phyloP scores from a whole-genome alignment of 2,329 filamentous ascomycete species.

The Magnaporthiopsis rhizophila region DNA sequence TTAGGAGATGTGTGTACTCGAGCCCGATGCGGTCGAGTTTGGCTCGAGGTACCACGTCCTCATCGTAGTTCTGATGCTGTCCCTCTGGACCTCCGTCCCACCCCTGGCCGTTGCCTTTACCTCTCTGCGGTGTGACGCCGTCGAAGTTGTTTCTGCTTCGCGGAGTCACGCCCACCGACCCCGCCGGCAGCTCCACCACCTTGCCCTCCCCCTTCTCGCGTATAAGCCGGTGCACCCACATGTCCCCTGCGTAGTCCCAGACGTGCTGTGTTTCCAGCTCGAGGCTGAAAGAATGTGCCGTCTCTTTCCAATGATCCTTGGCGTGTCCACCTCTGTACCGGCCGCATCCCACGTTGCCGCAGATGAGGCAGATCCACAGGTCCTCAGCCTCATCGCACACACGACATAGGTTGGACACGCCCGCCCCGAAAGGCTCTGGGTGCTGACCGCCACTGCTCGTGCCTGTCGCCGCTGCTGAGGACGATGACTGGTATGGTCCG shows the following conservation, averaged over 20 bases:
- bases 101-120: conserved; percentile 7
- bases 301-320: conserved; percentile 87
- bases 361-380: conserved; percentile 93
- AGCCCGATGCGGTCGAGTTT: conserved; percentile 72
- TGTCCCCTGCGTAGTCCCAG: conserved; percentile 95
- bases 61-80: conserved; percentile 17
- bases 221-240: conserved; percentile 92
- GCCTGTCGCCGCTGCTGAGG: not conserved
- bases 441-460: conserved; percentile 23
- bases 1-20: conserved; percentile 91
- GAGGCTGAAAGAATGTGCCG: conserved; percentile 83
- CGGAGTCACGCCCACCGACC: not conserved
- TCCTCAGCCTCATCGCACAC: conserved; percentile 75
- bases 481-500: not conserved
- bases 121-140: conserved; percentile 22
- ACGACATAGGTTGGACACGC: conserved; percentile 63
- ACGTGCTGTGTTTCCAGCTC: conserved; percentile 91
- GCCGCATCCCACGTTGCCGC: conserved; percentile 86
- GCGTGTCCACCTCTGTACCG: conserved; percentile 91
- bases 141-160: conserved; percentile 22
- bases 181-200: conserved; percentile 71
- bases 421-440: conserved; percentile 48
- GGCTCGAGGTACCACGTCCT: conserved; percentile 62
- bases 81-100: not conserved
- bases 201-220: conserved; percentile 90